These are phyloP conservation scores for Cephaloascus fragrans DNA, from an alignment of 805 yeast genomes.

Conservation along the genomic window DNA sequence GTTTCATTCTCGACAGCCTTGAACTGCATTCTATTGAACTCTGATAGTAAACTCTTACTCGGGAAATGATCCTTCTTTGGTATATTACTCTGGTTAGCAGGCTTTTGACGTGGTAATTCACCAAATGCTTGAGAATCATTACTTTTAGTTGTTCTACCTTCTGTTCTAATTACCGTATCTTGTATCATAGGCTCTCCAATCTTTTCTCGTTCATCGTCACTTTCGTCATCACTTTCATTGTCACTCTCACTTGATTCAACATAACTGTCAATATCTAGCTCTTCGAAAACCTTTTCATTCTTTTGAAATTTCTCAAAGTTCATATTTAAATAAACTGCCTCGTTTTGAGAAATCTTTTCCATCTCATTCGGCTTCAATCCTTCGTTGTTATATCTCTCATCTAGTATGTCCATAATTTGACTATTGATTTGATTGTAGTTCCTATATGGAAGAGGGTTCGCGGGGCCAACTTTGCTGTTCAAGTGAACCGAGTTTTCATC, in stretches of 20 bases:
- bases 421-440: conserved; percentile 5
- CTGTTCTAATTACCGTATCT: too few relatives aligned
- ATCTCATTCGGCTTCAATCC: not conserved
- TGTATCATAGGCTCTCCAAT: not conserved
- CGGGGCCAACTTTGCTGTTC: conserved; percentile 24
- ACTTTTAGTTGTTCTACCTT: conserved; percentile 1
- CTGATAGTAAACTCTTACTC: not conserved
- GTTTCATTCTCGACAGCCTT: not conserved
- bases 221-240: not conserved
- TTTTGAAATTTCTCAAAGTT: not conserved
- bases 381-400: conserved; percentile 7
- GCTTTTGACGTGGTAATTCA: too few relatives aligned
- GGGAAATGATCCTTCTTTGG: not conserved
- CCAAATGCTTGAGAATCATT: conserved; percentile 2
- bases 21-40: not conserved
- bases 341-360: not conserved
- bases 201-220: not conserved
- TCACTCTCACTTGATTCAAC: not conserved
- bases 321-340: not conserved
- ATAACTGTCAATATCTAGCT: conserved; percentile 1
- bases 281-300: conserved; percentile 1
- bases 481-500: conserved; percentile 32
- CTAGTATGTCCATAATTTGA: conserved; percentile 10
- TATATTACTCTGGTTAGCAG: not conserved
- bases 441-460: conserved; percentile 19